Conservation (phyloP, 2,329 filamentous ascomycete species). For the Cercospora canescens region DNA sequence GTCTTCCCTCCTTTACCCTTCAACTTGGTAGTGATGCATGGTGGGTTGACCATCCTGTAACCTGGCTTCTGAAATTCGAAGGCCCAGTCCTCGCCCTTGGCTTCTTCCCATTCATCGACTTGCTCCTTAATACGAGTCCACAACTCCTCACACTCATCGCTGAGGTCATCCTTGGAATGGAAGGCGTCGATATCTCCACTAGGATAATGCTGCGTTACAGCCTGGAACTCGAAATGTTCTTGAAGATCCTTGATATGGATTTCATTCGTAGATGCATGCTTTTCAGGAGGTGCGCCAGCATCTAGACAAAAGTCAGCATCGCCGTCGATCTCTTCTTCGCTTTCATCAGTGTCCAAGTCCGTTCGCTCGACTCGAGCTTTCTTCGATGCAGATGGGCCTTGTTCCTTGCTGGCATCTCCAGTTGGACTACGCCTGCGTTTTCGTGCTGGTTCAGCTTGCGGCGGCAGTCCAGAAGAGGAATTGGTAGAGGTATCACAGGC, state of each 20-base stretch:
- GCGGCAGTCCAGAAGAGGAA: neutral
- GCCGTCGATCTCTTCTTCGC: slow-evolving; percentile 1
- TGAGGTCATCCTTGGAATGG: slow-evolving; percentile 15
- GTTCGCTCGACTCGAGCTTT: neutral
- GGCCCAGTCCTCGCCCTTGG: slow-evolving; percentile 24
- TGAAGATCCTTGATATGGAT: slow-evolving; percentile 10
- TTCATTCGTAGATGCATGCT: neutral
- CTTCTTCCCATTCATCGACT: slow-evolving; percentile 25
- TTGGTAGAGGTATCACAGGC: neutral
- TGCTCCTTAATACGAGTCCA: slow-evolving; percentile 25
- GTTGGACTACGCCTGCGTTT: neutral
- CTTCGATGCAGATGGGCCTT: neutral
- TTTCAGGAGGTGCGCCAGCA: neutral
- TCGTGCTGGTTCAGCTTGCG: neutral
- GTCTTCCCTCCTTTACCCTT: slow-evolving; percentile 19
- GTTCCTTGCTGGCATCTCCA: neutral
- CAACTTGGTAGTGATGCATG: slow-evolving; percentile 28
- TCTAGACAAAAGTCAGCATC: slow-evolving; percentile 9
- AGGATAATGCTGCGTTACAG: slow-evolving; percentile 17
- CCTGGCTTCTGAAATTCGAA: slow-evolving; percentile 25
- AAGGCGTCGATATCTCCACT: slow-evolving; percentile 18
- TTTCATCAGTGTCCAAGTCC: neutral
- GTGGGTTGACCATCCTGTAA: slow-evolving; percentile 4
- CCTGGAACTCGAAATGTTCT: slow-evolving; percentile 26
- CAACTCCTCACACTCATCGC: slow-evolving; percentile 18